Evolutionary conservation across 305 asterid genomes (phyloP).

Genomic region (Fraxinus nigra): DNA sequence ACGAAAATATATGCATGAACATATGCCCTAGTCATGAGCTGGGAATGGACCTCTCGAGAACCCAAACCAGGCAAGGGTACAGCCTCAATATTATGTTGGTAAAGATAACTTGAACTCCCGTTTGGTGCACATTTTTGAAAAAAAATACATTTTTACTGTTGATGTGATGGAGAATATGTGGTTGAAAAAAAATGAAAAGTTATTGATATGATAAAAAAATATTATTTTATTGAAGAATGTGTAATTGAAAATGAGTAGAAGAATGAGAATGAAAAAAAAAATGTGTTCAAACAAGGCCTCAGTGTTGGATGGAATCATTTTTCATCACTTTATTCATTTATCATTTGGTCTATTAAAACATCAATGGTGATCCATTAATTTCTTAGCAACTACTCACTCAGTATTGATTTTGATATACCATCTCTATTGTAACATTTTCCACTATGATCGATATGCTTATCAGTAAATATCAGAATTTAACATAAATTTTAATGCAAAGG

Average conservation of each 20-base stretch:
- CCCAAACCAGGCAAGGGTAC: neutral
- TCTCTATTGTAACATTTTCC: neutral
- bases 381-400: neutral
- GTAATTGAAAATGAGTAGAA: too few species aligned
- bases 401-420: neutral
- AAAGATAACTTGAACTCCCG: neutral
- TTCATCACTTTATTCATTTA: neutral
- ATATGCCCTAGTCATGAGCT: neutral
- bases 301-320: neutral
- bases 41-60: neutral
- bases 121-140: too few species aligned
- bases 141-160: too few species aligned
- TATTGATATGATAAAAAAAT: too few species aligned
- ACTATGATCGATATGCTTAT: neutral
- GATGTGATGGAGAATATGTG: too few species aligned
- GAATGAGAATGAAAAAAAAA: too few species aligned
- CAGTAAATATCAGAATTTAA: neutral
- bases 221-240: too few species aligned
- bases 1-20: neutral
- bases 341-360: neutral
- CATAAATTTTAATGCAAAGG: neutral
- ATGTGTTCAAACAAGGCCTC: too few species aligned
- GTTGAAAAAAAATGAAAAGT: too few species aligned
- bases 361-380: neutral
- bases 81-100: neutral